These are phyloP conservation scores for Russula earlei DNA, from an alignment of 768 basidiomycete genomes.

Conservation along the genomic window DNA sequence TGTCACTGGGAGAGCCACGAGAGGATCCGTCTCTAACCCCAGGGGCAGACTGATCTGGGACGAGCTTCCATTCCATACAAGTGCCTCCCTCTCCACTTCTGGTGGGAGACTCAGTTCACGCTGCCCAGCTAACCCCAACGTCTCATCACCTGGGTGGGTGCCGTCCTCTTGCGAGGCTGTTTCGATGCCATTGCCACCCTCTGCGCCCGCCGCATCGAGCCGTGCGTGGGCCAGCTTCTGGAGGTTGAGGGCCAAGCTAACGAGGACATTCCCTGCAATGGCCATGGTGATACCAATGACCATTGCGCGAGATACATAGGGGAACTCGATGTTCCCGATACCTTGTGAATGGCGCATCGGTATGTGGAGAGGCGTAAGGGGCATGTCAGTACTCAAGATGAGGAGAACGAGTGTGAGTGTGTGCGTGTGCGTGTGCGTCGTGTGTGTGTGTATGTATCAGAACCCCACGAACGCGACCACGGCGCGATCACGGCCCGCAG, in stretches of 20 bases:
- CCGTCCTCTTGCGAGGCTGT: slow-evolving; percentile 11
- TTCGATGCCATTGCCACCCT: slow-evolving; percentile 11
- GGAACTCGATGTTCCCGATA: slow-evolving; percentile 33
- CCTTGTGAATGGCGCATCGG: neutral
- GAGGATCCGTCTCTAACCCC: slow-evolving; percentile 15
- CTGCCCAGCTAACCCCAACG: neutral
- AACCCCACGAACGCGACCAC: no score
- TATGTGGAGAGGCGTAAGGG: neutral
- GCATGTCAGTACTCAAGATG: neutral
- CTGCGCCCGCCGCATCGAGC: slow-evolving; percentile 34
- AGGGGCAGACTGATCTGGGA: neutral
- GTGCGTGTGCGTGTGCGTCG: neutral
- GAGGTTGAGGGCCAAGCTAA: slow-evolving; percentile 82
- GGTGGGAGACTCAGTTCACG: neutral
- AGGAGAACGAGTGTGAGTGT: neutral
- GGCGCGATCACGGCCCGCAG: no score
- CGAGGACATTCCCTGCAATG: slow-evolving; percentile 76
- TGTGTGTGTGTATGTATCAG: neutral
- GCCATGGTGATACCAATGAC: slow-evolving; percentile 77
- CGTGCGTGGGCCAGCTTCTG: slow-evolving; percentile 87
- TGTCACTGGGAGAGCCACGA: slow-evolving; percentile 4
- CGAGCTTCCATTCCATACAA: neutral
- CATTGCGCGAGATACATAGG: slow-evolving; percentile 45
- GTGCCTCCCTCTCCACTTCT: slow-evolving; percentile 15
- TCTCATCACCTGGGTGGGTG: neutral